A percentile compares a stretch with the other conserved stretches of the same genome.
phyloP scores from a whole-genome alignment of 352 stramenopile species.

The Pythium insidiosum region DNA sequence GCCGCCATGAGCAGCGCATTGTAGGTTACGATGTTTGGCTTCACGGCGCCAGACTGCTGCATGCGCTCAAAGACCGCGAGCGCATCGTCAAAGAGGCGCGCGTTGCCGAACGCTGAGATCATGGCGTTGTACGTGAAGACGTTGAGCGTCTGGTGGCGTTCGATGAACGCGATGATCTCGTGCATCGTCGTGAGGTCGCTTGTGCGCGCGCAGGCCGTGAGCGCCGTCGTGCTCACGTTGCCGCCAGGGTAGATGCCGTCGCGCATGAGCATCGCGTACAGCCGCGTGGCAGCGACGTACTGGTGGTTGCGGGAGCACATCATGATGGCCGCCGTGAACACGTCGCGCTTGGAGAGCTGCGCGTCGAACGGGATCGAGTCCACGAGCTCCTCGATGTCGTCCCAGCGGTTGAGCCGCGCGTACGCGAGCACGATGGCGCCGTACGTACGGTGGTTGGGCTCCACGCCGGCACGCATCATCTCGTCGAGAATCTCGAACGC shows the following conservation, averaged over 20 bases:
- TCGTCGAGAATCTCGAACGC: conserved; percentile 69
- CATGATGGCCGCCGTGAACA: conserved; percentile 72
- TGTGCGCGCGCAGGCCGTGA: conserved; percentile 60
- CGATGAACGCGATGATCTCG: conserved; percentile 54
- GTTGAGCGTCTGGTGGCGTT: conserved; percentile 42
- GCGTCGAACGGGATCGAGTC: conserved; percentile 48
- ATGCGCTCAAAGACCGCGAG: conserved; percentile 46
- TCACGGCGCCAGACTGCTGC: conserved; percentile 16
- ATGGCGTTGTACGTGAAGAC: conserved; percentile 81
- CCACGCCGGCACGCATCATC: conserved; percentile 50
- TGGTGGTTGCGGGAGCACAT: conserved; percentile 66
- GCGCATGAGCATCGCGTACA: conserved; percentile 62
- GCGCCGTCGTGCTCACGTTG: conserved; percentile 61
- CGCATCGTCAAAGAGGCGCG: conserved; percentile 49
- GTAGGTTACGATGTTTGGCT: conserved; percentile 54
- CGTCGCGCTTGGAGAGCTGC: conserved; percentile 41
- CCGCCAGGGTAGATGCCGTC: conserved; percentile 60
- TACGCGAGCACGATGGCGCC: conserved; percentile 61
- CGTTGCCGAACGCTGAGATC: conserved; percentile 76
- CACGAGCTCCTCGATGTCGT: conserved; percentile 59
- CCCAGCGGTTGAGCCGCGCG: conserved; percentile 55
- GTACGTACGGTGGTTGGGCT: conserved; percentile 71
- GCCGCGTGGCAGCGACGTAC: conserved; percentile 40
- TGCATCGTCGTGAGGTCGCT: conserved; percentile 47
- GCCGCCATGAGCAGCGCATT: conserved; percentile 59